Evolutionary conservation across 768 basidiomycete species (phyloP), one percentile per base, ranked within the genome.

Genomic region (Sutorius australiensis): DNA sequence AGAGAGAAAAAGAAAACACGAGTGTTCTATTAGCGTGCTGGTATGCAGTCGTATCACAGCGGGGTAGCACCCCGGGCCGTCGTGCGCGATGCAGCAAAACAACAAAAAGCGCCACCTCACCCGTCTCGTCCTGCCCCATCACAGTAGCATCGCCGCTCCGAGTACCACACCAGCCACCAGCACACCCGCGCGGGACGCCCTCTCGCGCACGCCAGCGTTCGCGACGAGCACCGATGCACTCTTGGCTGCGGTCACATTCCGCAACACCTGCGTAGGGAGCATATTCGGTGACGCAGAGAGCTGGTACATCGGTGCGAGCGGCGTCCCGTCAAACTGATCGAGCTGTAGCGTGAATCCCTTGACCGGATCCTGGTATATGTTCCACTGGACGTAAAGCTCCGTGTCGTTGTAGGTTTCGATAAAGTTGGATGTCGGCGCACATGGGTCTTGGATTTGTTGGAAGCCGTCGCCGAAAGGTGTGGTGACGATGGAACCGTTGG

Each of bases 391-490:
- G 68, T 82, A 86, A 46, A 82, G 67, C 64, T 92, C 89, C 12
- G 84, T 87, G 56, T 79, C 66, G 72, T 91, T 88, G 80, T 93
- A 98, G 42, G 74, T 67, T 63, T 94, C 84, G 62, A 98, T 82
- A 66, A 95, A 87, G 67, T 93, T 92, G 28, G 94, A 92, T 10
- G 80, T 75, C 10, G 93, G 89, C 1, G 87, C 88, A 64, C 95
- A 99, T 0, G 93, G 87, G 59, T 95, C 88, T 75, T 99, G 93
- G 37, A 98, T 80, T 76, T 95, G 95, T 68, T 97, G 92, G 72
- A 83, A 90, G 14, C 95, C 95, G 67, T 99, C 95, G 16, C 77
- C 80, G 57, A 92, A 80, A 2, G 94, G 90, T 3, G 65, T 72
- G 63, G 92, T 72, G 37, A 80, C 67, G 54, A 98, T 81, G 10